Percentiles rank a stretch among this genome's conserved stretches.
Conservation (phyloP, 352 stramenopile genomes). For the Phytophthora ramorum region DNA sequence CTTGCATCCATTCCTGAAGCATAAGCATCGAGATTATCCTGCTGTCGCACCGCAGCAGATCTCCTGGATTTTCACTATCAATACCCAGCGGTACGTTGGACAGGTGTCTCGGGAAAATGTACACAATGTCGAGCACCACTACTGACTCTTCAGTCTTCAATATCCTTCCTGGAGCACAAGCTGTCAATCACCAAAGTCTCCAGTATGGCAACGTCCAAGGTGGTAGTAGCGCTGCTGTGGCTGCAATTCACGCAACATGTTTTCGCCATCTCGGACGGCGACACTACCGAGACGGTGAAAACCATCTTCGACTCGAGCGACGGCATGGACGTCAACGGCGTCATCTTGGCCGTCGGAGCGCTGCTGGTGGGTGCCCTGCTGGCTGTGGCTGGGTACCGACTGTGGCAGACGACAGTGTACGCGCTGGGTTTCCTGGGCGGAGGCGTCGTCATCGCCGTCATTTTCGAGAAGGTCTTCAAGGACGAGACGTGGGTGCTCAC, state of each 20-base stretch:
- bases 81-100: conserved; percentile 12
- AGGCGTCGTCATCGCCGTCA: conserved; percentile 51
- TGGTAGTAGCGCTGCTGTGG: conserved; percentile 16
- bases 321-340: conserved; percentile 43
- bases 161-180: conserved; percentile 16
- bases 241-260: conserved; percentile 11
- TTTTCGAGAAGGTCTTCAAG: conserved; percentile 62
- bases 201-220: conserved; percentile 1
- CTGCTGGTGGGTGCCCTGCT: conserved; percentile 58
- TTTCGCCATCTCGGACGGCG: conserved; percentile 13
- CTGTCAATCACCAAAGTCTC: conserved; percentile 1
- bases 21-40: conserved; percentile 1
- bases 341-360: conserved; percentile 45
- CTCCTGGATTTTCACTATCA: conserved; percentile 16
- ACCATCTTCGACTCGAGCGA: conserved; percentile 47
- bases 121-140: background rate
- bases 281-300: conserved; percentile 35
- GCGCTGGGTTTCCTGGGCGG: conserved; percentile 65
- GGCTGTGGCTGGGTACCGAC: conserved; percentile 54
- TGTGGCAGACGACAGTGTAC: conserved; percentile 71
- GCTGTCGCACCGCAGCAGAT: conserved; percentile 3
- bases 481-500: conserved; percentile 60
- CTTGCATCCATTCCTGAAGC: conserved; percentile 17
- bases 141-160: conserved; percentile 25
- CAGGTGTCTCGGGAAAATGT: conserved; percentile 8